Evolutionary conservation across 1,284 basidiomycete species (phyloP), one percentile per base, ranked within the genome.

Genomic region (Malassezia restricta): DNA sequence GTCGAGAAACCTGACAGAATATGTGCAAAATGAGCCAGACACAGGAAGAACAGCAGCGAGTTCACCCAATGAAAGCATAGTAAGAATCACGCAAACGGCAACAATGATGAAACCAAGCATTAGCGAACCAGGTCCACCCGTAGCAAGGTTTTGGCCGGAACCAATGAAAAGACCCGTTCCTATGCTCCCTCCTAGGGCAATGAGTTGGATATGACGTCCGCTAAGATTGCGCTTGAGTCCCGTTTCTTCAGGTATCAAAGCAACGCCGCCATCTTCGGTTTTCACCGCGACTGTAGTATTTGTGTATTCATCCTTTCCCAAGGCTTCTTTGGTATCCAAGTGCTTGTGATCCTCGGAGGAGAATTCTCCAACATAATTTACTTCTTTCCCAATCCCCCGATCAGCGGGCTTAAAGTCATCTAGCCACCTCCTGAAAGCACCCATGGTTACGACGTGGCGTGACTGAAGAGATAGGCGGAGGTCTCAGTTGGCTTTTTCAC

Each of bases 131-230:
- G 78, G 78, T 20, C 79, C 79, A 62, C 78, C 79, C 7, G 57
- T 68, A n/a, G 59, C 52, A 5, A 79, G 75, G 6, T 77, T 76
- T 29, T 61, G 57, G 39, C 77, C 78, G 15, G 75, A 76, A 56
- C 77, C 78, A 56, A 79, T 73, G 56, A 68, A 73, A 33, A 75
- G 63, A 73, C 77, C 78, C 38, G 77, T 78, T 46, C 77, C 78
- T 59, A 79, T 78, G 17, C 75, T 75, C 8, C 64, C 64, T 49
- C 64, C 64, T 27, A 65, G 59, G 20, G 64, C 64, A 35, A 65
- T 65, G 40, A 65, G 62, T 59, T 70, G 68, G 40, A 70, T 66
- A 41, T 70, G 68, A 41, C 68, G 61, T 17, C 61, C 60, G 3
- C 38, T 37, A 20, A 71, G 62, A 15, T 49, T 42, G 9, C 64